These are phyloP conservation scores for Ophiostoma quercus DNA, from an alignment of 2,329 filamentous ascomycete species.

Conservation along the genomic window DNA sequence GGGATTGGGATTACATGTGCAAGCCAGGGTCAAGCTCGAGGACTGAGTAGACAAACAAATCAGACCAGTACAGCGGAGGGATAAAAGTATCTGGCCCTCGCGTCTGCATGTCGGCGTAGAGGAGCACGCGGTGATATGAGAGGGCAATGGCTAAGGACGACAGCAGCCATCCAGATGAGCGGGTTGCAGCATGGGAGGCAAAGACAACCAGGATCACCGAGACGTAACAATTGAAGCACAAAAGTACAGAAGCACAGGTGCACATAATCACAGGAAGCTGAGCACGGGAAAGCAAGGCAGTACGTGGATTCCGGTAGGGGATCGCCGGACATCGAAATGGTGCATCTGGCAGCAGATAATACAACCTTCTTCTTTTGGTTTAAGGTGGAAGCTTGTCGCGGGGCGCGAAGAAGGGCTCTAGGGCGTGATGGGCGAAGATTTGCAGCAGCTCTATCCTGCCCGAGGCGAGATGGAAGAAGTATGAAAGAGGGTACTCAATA, in stretches of 20 bases:
- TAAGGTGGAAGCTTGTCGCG: conserved; percentile 2
- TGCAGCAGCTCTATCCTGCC: neutral
- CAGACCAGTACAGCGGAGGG: conserved; percentile 4
- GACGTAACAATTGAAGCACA: no score
- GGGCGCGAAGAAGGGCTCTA: neutral
- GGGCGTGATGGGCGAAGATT: neutral
- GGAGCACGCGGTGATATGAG: neutral
- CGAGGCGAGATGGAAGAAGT: neutral
- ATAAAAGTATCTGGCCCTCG: conserved; percentile 1
- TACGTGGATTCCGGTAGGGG: conserved; percentile 6
- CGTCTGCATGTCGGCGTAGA: neutral
- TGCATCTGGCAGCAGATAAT: neutral
- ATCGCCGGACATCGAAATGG: conserved; percentile 16
- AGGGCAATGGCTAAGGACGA: neutral
- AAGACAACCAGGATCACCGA: neutral
- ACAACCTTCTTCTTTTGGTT: conserved; percentile 21
- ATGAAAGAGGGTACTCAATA: neutral
- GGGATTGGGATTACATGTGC: neutral
- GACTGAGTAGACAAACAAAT: neutral
- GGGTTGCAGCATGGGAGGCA: neutral
- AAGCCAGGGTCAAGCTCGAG: neutral
- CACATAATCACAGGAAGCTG: neutral
- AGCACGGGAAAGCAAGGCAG: neutral
- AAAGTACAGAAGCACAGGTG: neutral
- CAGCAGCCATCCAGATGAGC: neutral